Conservation (phyloP, 2,329 filamentous ascomycete genomes). For the Thelonectria olida region DNA sequence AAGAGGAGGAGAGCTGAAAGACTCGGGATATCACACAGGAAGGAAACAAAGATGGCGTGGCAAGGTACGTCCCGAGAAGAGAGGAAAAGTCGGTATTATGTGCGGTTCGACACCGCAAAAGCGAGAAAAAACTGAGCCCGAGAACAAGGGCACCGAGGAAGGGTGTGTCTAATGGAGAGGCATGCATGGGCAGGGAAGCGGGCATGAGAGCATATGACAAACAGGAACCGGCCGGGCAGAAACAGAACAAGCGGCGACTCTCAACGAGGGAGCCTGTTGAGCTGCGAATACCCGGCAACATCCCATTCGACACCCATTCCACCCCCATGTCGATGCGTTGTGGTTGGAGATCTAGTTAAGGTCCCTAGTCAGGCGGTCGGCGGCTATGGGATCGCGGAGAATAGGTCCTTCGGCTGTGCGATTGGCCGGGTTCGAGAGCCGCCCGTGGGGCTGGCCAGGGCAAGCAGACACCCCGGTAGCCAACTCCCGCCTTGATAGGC, state of each 20-base stretch:
- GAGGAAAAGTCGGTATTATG: constrained; percentile 14
- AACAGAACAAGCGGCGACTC: constrained; percentile 5
- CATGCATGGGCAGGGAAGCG: constrained; percentile 8
- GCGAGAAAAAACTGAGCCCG: neutral
- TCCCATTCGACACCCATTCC: constrained; percentile 15
- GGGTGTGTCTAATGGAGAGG: constrained; percentile 1
- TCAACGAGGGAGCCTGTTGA: neutral
- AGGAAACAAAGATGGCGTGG: neutral
- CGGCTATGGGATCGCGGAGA: constrained; percentile 33
- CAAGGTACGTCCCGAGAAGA: neutral
- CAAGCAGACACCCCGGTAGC: constrained; percentile 8
- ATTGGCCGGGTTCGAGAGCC: constrained; percentile 31
- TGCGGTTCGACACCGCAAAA: constrained; percentile 15
- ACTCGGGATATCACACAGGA: too few relatives aligned
- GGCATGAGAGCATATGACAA: constrained; percentile 7
- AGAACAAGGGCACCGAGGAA: neutral
- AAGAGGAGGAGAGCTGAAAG: neutral
- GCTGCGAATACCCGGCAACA: constrained; percentile 19
- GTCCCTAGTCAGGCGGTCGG: too few relatives aligned
- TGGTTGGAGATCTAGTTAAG: constrained; percentile 30
- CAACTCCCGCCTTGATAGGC: constrained; percentile 39
- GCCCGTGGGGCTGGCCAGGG: constrained; percentile 26
- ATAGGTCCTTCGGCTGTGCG: constrained; percentile 16
- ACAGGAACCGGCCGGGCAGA: constrained; percentile 10
- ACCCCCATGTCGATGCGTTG: constrained; percentile 4